A percentile compares a stretch with the other conserved stretches of the same genome.
These are phyloP conservation scores for Gossypium ekmanianum DNA, from an alignment of 345 rosid species.

Conservation along the genomic window DNA sequence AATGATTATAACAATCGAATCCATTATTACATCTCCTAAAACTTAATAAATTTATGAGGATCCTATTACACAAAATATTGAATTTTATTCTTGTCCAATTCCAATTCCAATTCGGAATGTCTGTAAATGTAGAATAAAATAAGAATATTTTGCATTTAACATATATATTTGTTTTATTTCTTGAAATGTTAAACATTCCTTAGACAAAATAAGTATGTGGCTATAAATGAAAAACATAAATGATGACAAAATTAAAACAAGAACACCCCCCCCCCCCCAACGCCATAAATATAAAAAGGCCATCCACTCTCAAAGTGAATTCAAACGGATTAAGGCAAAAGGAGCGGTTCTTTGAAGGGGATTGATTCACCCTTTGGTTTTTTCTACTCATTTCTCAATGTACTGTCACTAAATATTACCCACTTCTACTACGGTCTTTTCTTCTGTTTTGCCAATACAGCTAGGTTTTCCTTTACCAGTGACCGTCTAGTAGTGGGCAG, in stretches of 20 bases:
- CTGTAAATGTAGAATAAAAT: too few species aligned
- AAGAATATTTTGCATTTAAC: neutral
- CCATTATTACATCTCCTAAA: too few species aligned
- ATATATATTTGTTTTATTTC: too few species aligned
- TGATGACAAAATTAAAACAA: neutral
- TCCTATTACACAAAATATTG: too few species aligned
- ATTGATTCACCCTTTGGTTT: neutral
- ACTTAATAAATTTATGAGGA: too few species aligned
- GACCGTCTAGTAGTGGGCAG: neutral
- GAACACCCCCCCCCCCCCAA: neutral
- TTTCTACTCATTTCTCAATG: neutral
- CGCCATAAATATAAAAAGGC: neutral
- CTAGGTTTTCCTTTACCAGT: constrained; percentile 12
- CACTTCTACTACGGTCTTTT: neutral
- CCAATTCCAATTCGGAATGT: too few species aligned
- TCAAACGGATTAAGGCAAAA: neutral
- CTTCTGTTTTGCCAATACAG: neutral
- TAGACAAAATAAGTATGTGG: neutral
- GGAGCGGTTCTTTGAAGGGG: neutral
- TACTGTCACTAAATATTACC: neutral
- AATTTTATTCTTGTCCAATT: too few species aligned
- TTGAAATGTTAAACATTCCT: too few species aligned
- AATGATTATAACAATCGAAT: too few species aligned
- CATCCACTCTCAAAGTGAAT: neutral
- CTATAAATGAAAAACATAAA: neutral